A percentile compares a stretch with the other conserved stretches of the same genome.
Evolutionary conservation across 2,329 filamentous ascomycete species (phyloP).

Genomic region (Aspergillus tanneri): DNA sequence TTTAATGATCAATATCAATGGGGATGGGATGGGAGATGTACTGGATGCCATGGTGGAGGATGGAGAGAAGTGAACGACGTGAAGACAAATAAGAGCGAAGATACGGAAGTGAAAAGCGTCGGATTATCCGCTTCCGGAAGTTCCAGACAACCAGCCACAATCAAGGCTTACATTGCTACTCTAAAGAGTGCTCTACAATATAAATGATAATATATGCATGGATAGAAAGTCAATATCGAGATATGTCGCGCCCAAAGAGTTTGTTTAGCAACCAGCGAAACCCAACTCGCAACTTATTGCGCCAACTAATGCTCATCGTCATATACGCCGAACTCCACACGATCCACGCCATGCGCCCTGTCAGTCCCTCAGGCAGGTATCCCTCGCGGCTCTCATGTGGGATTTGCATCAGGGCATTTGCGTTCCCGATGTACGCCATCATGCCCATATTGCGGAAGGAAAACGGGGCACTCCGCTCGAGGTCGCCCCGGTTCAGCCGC

Average conservation of each 20-base stretch:
- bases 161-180: too few relatives aligned
- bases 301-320: conserved; percentile 49
- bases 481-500: conserved; percentile 53
- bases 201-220: too few relatives aligned
- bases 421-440: conserved; percentile 60
- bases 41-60: neutral
- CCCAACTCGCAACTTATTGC: conserved; percentile 43
- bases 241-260: conserved; percentile 46
- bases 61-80: neutral
- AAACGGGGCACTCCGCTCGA: conserved; percentile 42
- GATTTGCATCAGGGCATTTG: conserved; percentile 57
- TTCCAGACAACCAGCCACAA: neutral
- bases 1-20: neutral
- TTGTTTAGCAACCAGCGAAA: conserved; percentile 46
- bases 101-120: neutral
- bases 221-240: conserved; percentile 35
- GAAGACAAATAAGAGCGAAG: neutral
- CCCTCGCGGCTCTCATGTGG: conserved; percentile 28
- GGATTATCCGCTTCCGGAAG: neutral
- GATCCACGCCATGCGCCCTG: conserved; percentile 42
- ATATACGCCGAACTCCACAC: conserved; percentile 48
- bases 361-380: conserved; percentile 37
- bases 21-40: neutral
- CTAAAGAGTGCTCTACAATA: too few relatives aligned
- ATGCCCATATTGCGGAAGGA: conserved; percentile 58